A percentile compares a stretch with the other conserved stretches of the same genome.
phyloP scores from a whole-genome alignment of 1,284 basidiomycete genomes.

The Tylopilus orsonianus region DNA sequence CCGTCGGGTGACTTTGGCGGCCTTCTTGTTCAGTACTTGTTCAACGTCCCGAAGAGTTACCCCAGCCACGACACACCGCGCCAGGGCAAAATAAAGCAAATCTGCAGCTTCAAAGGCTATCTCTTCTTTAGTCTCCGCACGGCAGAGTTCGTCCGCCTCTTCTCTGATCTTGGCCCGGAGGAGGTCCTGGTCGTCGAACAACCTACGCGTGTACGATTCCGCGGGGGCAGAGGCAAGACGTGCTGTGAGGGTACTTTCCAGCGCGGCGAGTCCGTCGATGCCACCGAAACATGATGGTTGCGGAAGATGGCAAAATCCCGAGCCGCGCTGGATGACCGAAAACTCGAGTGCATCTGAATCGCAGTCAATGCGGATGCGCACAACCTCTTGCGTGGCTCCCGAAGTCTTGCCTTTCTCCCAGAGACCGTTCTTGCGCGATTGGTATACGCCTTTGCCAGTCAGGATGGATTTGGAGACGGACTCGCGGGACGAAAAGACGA shows the following conservation, averaged over 20 bases:
- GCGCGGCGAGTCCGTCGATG: constrained; percentile 72
- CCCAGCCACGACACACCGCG: constrained; percentile 84
- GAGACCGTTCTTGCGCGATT: constrained; percentile 93
- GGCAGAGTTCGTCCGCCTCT: constrained; percentile 95
- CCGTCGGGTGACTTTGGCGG: too few species aligned
- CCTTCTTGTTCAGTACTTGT: constrained; percentile 81
- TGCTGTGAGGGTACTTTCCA: constrained; percentile 80
- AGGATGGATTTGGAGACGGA: constrained; percentile 87
- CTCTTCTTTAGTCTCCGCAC: constrained; percentile 78
- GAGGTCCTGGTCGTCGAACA: constrained; percentile 84
- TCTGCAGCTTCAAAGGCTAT: constrained; percentile 98
- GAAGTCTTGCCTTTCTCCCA: constrained; percentile 98
- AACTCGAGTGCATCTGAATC: constrained; percentile 94
- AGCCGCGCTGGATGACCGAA: constrained; percentile 86
- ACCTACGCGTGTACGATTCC: constrained; percentile 88
- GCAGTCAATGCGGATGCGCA: constrained; percentile 86
- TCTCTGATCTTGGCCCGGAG: constrained; percentile 95
- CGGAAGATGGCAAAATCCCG: constrained; percentile 93
- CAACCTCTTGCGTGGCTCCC: constrained; percentile 88
- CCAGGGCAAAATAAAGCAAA: constrained; percentile 90
- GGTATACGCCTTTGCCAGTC: constrained; percentile 92
- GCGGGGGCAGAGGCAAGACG: constrained; percentile 79
- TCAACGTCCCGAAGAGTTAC: constrained; percentile 88
- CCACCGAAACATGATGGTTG: constrained; percentile 86
- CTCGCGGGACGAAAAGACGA: constrained; percentile 95